Conservation (phyloP, 164 flowering plant species). For the Annona squamosa region DNA sequence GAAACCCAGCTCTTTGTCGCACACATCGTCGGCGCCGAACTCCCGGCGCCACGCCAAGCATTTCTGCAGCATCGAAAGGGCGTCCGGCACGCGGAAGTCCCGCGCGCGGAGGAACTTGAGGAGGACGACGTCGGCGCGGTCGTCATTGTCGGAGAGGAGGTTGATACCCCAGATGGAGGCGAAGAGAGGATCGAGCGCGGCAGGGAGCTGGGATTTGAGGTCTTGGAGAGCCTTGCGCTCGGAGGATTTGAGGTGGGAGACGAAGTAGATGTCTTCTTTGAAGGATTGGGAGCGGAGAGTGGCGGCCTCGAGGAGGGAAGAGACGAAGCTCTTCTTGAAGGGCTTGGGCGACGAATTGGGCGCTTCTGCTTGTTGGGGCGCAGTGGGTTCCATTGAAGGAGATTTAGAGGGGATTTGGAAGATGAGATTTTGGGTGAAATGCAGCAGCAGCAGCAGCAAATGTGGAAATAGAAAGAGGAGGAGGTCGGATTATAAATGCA, state of each 20-base stretch:
- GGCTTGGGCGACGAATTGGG: conserved; percentile 30
- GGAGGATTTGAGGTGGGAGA: conserved; percentile 55
- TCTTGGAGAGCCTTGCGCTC: conserved; percentile 67
- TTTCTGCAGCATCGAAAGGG: conserved; percentile 55
- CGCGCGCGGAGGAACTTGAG: conserved; percentile 85
- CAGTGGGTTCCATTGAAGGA: conserved; percentile 8
- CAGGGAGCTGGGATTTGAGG: conserved; percentile 46
- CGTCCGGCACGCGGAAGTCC: conserved; percentile 61
- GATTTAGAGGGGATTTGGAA: conserved; percentile 21
- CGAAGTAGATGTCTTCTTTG: conserved; percentile 76
- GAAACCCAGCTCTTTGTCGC: conserved; percentile 75
- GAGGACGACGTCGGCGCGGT: conserved; percentile 66
- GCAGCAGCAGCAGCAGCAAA: background rate
- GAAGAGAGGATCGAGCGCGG: conserved; percentile 13
- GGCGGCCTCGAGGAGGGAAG: conserved; percentile 62
- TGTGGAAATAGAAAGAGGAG: conserved; percentile 10
- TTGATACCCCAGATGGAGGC: conserved; percentile 74
- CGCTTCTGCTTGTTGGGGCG: conserved; percentile 26
- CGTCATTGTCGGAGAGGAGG: conserved; percentile 41
- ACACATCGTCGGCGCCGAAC: conserved; percentile 53
- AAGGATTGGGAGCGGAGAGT: conserved; percentile 56
- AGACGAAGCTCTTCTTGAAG: conserved; percentile 50
- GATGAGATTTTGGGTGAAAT: background rate
- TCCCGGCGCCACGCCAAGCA: conserved; percentile 69
- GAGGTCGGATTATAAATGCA: conserved; percentile 32